Base-by-base conservation (phyloP, 306 rosid genomes). In the Astragalus glycyphyllos region DNA sequence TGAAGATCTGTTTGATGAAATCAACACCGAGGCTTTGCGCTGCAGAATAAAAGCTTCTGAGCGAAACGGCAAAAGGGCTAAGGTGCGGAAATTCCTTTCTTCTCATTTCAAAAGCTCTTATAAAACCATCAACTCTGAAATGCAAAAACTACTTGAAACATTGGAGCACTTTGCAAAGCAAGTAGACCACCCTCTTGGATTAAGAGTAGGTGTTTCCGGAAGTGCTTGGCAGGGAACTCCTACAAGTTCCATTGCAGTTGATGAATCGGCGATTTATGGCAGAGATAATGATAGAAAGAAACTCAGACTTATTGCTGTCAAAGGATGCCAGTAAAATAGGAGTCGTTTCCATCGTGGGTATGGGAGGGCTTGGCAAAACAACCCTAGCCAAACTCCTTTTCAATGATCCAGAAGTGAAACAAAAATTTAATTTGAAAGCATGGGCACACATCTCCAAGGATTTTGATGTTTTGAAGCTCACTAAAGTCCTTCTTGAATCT, bases 211-310 rank as follows among this genome's bases (percentile, higher is more conserved):
- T 26, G 31, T 26, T 26, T 26, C 31, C 31, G 3, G 31, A 2
- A 26, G 0, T 26, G 31, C 3, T 26, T 26, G 31, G 31, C 31
- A 26, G 0, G 26, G 0, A 55, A 38, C 2, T 15, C 34, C 8
- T 16, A 10, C 15, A 5, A 77, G 78, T 17, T 80, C 76, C 14
- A 57, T 80, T 17, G 62, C 77, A 69, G 66, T 69, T 5, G 77
- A 75, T 11, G 88, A 81, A 63, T 64, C 75, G n/a, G 20, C 41
- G 66, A 72, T 78, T 13, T 66, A 32, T 71, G 84, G 82, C 6
- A 78, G 77, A 53, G 44, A 42, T 1, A 37, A 5, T 34, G 86
- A 84, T 47, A 75, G 35, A 44, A 54, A 75, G 14, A 14, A 11
- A 47, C 74, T 84, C 9, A 63, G 15, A 44, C 4, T 7, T 41